Base-by-base conservation (phyloP, 192 early-diverging fungal species). In the Paraglomus brasilianum region DNA sequence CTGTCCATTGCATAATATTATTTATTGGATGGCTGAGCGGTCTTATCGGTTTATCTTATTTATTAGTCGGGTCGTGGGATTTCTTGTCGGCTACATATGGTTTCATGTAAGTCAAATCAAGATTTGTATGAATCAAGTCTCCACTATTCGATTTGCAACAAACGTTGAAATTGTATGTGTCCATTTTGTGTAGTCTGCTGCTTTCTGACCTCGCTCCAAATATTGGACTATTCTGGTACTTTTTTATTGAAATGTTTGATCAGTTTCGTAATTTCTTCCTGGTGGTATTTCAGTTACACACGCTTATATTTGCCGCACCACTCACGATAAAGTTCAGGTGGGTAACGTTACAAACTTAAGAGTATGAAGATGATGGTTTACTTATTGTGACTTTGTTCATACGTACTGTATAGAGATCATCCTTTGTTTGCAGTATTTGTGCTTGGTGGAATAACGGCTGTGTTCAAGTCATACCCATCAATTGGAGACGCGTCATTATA, bases 231-330 rank as follows among this genome's bases (percentile, higher is more conserved):
- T 97, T 87, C 72, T 99, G 97, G 97, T 99, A 99, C 80, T 96
- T 99, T 78, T 96, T 97, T 79, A 98, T 94, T 57, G 97, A 99
- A 76, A 95, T 99, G 77, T 99, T 99, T 84, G 96, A 99, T 74
- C 92, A 96, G 65, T 99, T 97, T 85, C 86, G 97, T 38, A 70
- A 84, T 6, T 98, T 99, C 74, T 99, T 97, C 76, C 68, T 95
- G 72, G 75, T 88, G 17, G 95, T 96, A 2, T 98, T 99, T 75
- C 96, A 99, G 78, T 79, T 98, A 36, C 91, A 93, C n/a, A 85
- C 87, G 9, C 88, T 98, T 44, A 89, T 94, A 14, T 99, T 96
- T 80, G 85, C 85, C 0, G 84, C 90, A 0, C 97, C 97, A 0
- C 74, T 98, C 3, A 75, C 87, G n/a, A 83, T 94, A 64, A 83